Base-by-base conservation (phyloP, 768 basidiomycete species). In the Imleria badia region DNA sequence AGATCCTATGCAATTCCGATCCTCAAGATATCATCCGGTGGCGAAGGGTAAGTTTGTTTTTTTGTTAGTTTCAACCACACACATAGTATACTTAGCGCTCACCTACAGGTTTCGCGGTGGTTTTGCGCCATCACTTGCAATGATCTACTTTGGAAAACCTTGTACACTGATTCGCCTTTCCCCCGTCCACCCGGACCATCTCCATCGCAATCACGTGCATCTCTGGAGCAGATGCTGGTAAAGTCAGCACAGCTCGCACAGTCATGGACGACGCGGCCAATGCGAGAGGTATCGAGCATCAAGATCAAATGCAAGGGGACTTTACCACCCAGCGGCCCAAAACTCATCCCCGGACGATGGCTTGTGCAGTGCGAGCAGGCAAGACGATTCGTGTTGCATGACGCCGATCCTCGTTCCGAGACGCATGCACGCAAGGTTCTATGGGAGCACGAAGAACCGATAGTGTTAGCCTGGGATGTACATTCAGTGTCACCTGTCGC, bases 161-260 rank as follows among this genome's bases (percentile, higher is more conserved):
- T 51, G 36, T 59, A 57, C 35, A 6, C 8, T 8, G 5, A 22
- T 22, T 31, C 43, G 0, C 9, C 46, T 11, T 53, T 58, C 15
- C 47, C 41, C 13, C 39, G 40, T 13, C 49, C 49, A 6, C 35
- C 50, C 13, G 45, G 44, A 20, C 45, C 57, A 30, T 39, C 11
- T 34, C 22, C 40, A 0, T 38, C 20, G 8, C 51, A 40, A 26
- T 22, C 56, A 9, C 9, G 1, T 5, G 0, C 5, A 3, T 34
- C 6, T n/a, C 34, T 59, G 5, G 47, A 59, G 34, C 51, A 35
- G 8, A 20, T 6, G 3, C 56, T 60, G 12, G 34, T 53, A 11
- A 48, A 36, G 30, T 45, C 47, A 1, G 43, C 22, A 0, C 47
- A 8, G 6, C 51, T 59, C 6, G 40, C 51, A 1, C 30, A 35